A percentile compares a stretch with the other conserved stretches of the same genome.
phyloP scores from a whole-genome alignment of 257 asterid genomes.

The Agastache rugosa region DNA sequence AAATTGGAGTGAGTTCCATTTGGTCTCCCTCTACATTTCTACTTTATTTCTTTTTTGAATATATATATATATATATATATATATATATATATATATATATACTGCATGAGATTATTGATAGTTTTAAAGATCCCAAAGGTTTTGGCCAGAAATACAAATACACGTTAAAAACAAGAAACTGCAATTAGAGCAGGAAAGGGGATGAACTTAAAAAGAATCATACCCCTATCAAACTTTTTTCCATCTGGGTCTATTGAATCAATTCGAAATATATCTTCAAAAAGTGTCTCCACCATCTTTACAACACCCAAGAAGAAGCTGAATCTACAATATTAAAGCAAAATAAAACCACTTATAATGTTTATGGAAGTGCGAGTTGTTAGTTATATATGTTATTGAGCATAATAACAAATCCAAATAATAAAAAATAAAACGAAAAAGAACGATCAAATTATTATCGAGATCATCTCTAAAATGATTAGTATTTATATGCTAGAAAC shows the following conservation, averaged over 20 bases:
- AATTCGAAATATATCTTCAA: slow-evolving; percentile 77
- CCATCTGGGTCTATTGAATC: slow-evolving; percentile 78
- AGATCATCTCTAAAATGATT: background rate
- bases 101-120: background rate
- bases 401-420: background rate
- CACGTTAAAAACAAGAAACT: background rate
- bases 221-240: slow-evolving; percentile 81
- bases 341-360: slow-evolving; percentile 4
- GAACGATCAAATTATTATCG: background rate
- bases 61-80: too few species aligned
- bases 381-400: background rate
- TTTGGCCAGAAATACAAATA: slow-evolving; percentile 12
- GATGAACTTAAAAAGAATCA: background rate
- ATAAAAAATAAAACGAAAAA: background rate
- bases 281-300: slow-evolving; percentile 80
- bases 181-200: background rate
- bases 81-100: background rate
- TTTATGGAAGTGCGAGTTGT: background rate
- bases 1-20: background rate
- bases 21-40: background rate
- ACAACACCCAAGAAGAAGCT: slow-evolving; percentile 36
- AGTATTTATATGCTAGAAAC: background rate
- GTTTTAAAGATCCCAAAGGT: background rate
- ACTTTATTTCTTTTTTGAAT: background rate
- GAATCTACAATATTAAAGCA: slow-evolving; percentile 11